These are phyloP conservation scores for Vicia faba DNA, from an alignment of 306 rosid genomes.

Conservation along the genomic window DNA sequence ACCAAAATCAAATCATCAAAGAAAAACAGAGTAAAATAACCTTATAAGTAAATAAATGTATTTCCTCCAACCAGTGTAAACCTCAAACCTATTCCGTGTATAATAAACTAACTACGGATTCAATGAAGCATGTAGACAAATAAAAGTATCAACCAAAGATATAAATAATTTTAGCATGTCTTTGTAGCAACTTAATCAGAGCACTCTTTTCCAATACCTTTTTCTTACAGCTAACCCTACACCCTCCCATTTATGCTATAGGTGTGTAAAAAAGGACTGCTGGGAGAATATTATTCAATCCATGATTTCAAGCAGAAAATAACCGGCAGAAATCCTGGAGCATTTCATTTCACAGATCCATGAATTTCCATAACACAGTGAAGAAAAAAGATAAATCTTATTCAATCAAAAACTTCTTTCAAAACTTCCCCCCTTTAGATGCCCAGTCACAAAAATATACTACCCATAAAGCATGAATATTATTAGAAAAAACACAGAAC, in stretches of 20 bases:
- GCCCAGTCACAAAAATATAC: slow-evolving; percentile 10
- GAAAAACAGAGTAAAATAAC: slow-evolving; percentile 26
- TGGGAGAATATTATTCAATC: neutral
- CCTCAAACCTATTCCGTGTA: slow-evolving; percentile 7
- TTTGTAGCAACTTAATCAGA: slow-evolving; percentile 19
- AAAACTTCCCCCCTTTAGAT: slow-evolving; percentile 2
- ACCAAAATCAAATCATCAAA: slow-evolving; percentile 28
- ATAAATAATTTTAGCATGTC: slow-evolving; percentile 17
- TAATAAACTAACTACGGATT: slow-evolving; percentile 13
- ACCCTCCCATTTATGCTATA: slow-evolving; percentile 13
- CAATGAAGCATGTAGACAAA: slow-evolving; percentile 13
- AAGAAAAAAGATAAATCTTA: slow-evolving; percentile 8
- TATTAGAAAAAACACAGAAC: slow-evolving; percentile 9
- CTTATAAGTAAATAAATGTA: slow-evolving; percentile 25
- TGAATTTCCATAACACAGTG: slow-evolving; percentile 8
- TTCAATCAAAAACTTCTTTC: slow-evolving; percentile 1
- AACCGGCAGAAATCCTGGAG: slow-evolving; percentile 6
- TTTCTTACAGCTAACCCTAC: neutral
- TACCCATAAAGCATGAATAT: slow-evolving; percentile 4
- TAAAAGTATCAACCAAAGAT: slow-evolving; percentile 20
- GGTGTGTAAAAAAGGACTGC: slow-evolving; percentile 1
- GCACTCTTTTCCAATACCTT: slow-evolving; percentile 14
- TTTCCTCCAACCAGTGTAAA: slow-evolving; percentile 27
- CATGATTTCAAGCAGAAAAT: slow-evolving; percentile 13
- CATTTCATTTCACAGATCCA: slow-evolving; percentile 21